phyloP scores from a whole-genome alignment of 1,284 basidiomycete genomes.

The Hypsizygus ulmarius region DNA sequence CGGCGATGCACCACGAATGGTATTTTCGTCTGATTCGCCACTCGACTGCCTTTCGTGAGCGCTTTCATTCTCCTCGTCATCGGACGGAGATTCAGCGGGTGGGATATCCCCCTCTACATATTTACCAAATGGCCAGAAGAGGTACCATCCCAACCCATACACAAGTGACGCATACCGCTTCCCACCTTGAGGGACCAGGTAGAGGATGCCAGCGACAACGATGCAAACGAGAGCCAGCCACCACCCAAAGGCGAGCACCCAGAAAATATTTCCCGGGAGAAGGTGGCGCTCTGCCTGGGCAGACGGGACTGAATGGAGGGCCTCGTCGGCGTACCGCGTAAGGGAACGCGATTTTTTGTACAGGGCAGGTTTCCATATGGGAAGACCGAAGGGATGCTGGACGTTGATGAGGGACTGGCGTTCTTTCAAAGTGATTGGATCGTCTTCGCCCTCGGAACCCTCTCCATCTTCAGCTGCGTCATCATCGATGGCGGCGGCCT shows the following conservation, averaged over 20 bases:
- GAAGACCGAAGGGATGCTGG: constrained; percentile 98
- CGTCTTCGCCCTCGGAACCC: constrained; percentile 55
- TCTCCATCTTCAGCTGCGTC: constrained; percentile 33
- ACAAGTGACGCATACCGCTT: constrained; percentile 84
- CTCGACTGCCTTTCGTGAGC: constrained; percentile 28
- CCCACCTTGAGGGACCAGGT: constrained; percentile 77
- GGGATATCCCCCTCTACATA: constrained; percentile 89
- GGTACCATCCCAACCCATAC: constrained; percentile 93
- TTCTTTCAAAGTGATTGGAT: constrained; percentile 94
- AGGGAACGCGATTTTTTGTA: constrained; percentile 99
- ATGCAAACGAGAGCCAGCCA: constrained; percentile 84
- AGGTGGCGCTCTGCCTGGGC: constrained; percentile 90
- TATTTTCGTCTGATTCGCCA: constrained; percentile 28
- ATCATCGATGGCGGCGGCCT: constrained; percentile 29
- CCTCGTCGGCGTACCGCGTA: constrained; percentile 93
- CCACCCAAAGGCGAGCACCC: constrained; percentile 87
- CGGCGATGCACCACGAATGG: constrained; percentile 31
- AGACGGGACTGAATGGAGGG: constrained; percentile 89
- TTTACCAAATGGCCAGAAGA: constrained; percentile 98
- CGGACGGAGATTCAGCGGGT: constrained; percentile 33
- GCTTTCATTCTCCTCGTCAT: constrained; percentile 42
- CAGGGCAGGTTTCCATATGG: constrained; percentile 99
- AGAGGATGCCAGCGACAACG: constrained; percentile 65
- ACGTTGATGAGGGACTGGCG: constrained; percentile 98
- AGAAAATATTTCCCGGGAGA: constrained; percentile 90